Conservation (phyloP, 106 monocot species). For the Acorus gramineus region DNA sequence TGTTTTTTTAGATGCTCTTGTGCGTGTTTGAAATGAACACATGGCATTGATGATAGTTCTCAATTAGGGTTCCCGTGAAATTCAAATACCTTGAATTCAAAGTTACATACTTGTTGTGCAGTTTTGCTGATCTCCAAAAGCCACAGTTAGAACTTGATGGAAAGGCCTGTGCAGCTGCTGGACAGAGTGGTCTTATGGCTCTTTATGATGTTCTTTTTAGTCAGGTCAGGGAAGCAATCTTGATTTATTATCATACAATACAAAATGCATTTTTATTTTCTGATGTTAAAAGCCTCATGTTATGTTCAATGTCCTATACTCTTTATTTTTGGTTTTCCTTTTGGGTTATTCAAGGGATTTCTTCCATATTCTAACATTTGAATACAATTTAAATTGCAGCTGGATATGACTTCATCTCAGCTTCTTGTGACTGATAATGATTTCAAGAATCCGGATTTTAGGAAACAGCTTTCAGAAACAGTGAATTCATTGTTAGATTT, state of each 20-base stretch:
- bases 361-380: slow-evolving; percentile 1
- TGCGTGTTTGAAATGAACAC: too few relatives aligned
- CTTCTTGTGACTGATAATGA: slow-evolving; percentile 93
- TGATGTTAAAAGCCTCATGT: too few relatives aligned
- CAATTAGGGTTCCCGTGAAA: too few relatives aligned
- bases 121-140: slow-evolving; percentile 88
- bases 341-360: neutral
- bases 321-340: neutral
- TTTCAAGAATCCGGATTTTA: slow-evolving; percentile 67
- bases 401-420: slow-evolving; percentile 83
- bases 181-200: slow-evolving; percentile 92
- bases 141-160: slow-evolving; percentile 79
- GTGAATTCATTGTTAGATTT: slow-evolving; percentile 60
- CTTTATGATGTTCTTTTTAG: slow-evolving; percentile 59
- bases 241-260: too few relatives aligned
- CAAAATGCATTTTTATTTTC: too few relatives aligned
- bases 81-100: too few relatives aligned
- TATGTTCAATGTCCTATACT: too few relatives aligned
- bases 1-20: too few relatives aligned
- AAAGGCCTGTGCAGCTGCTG: slow-evolving; percentile 85
- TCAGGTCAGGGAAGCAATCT: slow-evolving; percentile 8
- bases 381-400: slow-evolving; percentile 39
- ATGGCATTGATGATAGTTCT: too few relatives aligned
- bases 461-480: slow-evolving; percentile 69
- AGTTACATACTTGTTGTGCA: slow-evolving; percentile 8